Evolutionary conservation across 768 basidiomycete species (phyloP), one percentile per base, ranked within the genome.

Genomic region (Podaxis sp.): DNA sequence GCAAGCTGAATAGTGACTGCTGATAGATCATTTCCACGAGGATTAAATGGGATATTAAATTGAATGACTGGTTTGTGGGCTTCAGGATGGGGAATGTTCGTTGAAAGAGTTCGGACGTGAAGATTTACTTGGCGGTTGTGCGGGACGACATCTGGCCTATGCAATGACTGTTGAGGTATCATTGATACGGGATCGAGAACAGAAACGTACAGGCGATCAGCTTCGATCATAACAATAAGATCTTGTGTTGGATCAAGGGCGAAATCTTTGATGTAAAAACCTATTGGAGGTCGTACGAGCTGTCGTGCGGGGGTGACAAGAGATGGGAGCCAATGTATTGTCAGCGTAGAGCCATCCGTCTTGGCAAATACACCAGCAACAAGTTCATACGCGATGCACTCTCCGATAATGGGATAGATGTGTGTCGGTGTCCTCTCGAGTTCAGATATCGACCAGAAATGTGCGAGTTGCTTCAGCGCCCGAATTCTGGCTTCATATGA

Each of bases 221-320:
- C 60, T 56, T 69, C 69, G 15, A 85, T 70, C 15, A 84, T 69
- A 7, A 82, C 77, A 40, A 87, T 73, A 51, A 88, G 67, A 65
- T 88, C 85, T 69, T 88, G 87, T 4, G 83, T 79, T 0, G 87
- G 86, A 66, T 88, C 87, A n/a, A 88, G 82, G 0, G 84, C 85
- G 63, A 88, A 86, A 67, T 88, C 87, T 49, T 82, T 76, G 41
- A 79, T 75, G 8, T 70, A 62, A 7, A 84, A 50, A 1, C 76
- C 78, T 0, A 86, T 48, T 30, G 83, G 37, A 58, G 73, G 67
- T 51, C 67, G 66, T 13, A 70, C 22, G 1, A 71, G 57, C 15
- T 67, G 62, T 37, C n/a, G 24, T 8, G 68, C 66, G 11, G 62
- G 58, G 22, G 60, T 54, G 38, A 63, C 63, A 66, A 66, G 53